Evolutionary conservation across 352 stramenopile genomes (phyloP).

Genomic region (Aphanomyces astaci): DNA sequence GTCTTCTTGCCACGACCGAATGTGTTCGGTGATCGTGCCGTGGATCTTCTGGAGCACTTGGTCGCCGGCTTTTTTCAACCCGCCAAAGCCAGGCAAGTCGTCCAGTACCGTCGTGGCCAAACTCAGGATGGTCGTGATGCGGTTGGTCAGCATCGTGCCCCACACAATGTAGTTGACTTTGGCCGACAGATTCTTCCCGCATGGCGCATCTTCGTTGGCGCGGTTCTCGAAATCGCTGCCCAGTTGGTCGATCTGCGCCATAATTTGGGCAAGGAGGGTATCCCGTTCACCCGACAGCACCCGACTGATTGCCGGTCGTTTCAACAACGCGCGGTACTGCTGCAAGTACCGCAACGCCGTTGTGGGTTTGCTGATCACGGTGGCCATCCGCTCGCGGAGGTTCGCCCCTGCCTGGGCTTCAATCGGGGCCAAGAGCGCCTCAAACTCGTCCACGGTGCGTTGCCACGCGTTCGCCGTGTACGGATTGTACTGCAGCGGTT

Average conservation of each 20-base stretch:
- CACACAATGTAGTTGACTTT: constrained; percentile 82
- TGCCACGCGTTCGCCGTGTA: constrained; percentile 86
- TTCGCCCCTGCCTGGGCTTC: constrained; percentile 77
- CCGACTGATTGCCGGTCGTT: constrained; percentile 62
- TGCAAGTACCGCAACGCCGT: constrained; percentile 73
- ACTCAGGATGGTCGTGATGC: constrained; percentile 46
- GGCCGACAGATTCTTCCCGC: constrained; percentile 72
- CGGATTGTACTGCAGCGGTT: constrained; percentile 83
- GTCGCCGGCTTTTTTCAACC: constrained; percentile 44
- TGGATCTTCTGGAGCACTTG: constrained; percentile 56
- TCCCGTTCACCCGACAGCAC: constrained; percentile 79
- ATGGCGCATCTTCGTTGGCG: constrained; percentile 37
- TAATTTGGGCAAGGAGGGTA: constrained; percentile 75
- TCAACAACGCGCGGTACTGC: constrained; percentile 78
- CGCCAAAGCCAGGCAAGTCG: constrained; percentile 42
- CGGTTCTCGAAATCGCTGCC: constrained; percentile 79
- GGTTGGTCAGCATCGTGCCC: constrained; percentile 58
- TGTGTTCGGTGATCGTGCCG: constrained; percentile 63
- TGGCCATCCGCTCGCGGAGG: constrained; percentile 63
- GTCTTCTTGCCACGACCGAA: constrained; percentile 82
- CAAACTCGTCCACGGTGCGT: constrained; percentile 61
- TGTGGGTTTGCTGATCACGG: constrained; percentile 49
- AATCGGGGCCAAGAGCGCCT: constrained; percentile 67
- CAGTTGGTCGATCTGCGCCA: constrained; percentile 80
- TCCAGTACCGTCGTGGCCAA: constrained; percentile 47